Percentiles rank a stretch among this genome's conserved stretches.
Conservation (phyloP, 106 monocot genomes). For the Allium fistulosum region DNA sequence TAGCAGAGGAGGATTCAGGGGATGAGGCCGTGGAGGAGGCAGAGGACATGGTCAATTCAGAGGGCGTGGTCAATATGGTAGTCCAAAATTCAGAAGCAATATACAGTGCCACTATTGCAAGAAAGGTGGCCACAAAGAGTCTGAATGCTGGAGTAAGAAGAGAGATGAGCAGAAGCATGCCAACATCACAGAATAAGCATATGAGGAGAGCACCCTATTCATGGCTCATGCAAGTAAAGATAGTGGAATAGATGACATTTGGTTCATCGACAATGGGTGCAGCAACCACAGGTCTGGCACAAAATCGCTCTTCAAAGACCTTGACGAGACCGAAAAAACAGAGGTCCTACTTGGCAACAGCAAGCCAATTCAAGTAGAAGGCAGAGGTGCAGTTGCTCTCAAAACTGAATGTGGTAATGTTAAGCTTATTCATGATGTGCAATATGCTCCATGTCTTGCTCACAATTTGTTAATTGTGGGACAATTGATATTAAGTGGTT, state of each 20-base stretch:
- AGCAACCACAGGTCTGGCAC: neutral
- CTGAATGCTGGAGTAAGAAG: neutral
- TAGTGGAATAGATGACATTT: neutral
- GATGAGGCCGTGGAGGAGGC: neutral
- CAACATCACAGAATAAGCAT: neutral
- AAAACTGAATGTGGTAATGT: neutral
- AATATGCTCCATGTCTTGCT: neutral
- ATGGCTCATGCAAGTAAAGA: neutral
- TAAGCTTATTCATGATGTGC: slow-evolving; percentile 1
- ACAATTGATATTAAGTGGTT: neutral
- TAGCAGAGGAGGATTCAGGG: too few species aligned
- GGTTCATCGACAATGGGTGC: neutral
- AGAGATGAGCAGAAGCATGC: neutral
- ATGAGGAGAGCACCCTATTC: neutral
- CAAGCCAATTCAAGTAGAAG: neutral
- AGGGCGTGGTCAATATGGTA: neutral
- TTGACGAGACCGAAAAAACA: neutral
- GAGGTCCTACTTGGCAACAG: neutral
- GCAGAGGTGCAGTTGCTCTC: neutral
- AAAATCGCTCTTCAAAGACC: neutral
- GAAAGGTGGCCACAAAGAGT: neutral
- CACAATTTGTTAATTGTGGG: slow-evolving; percentile 3
- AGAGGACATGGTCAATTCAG: neutral
- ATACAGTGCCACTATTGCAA: neutral
- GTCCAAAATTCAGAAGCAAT: neutral